These are phyloP conservation scores for Cryptococcus sp. DNA, from an alignment of 1,284 basidiomycete genomes.

Conservation along the genomic window DNA sequence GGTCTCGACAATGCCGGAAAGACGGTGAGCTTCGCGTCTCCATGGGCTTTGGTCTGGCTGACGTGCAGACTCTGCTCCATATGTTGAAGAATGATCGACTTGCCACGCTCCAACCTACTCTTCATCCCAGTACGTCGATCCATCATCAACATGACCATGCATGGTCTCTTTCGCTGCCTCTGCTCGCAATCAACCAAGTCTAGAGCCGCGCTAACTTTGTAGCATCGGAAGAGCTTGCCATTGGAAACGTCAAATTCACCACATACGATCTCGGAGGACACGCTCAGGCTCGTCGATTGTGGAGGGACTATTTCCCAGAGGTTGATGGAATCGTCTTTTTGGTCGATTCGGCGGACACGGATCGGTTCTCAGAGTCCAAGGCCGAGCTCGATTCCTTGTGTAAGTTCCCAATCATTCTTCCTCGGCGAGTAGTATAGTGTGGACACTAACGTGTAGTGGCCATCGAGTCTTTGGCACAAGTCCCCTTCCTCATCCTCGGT, in stretches of 20 bases:
- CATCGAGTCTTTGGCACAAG: slow-evolving; percentile 90
- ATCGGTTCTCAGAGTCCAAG: slow-evolving; percentile 93
- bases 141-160: no score
- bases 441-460: slow-evolving; percentile 28
- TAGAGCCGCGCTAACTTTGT: slow-evolving; percentile 6
- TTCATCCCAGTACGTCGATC: slow-evolving; percentile 79
- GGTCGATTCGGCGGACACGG: slow-evolving; percentile 93
- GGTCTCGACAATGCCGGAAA: slow-evolving; percentile 99
- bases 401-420: slow-evolving; percentile 14
- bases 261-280: slow-evolving; percentile 99
- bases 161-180: no score
- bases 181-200: no score
- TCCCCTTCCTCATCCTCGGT: slow-evolving; percentile 96
- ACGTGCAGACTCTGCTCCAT: slow-evolving; percentile 86
- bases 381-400: slow-evolving; percentile 90
- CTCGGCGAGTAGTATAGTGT: no score
- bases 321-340: slow-evolving; percentile 99
- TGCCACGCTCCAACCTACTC: slow-evolving; percentile 94
- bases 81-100: slow-evolving; percentile 99
- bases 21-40: no score
- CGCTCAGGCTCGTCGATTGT: slow-evolving; percentile 96
- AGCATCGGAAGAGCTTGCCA: slow-evolving; percentile 99
- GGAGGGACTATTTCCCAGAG: slow-evolving; percentile 99
- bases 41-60: background rate
- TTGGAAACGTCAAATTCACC: slow-evolving; percentile 98